Conservation (phyloP, 1,284 basidiomycete genomes). For the Rhodofomes roseus region DNA sequence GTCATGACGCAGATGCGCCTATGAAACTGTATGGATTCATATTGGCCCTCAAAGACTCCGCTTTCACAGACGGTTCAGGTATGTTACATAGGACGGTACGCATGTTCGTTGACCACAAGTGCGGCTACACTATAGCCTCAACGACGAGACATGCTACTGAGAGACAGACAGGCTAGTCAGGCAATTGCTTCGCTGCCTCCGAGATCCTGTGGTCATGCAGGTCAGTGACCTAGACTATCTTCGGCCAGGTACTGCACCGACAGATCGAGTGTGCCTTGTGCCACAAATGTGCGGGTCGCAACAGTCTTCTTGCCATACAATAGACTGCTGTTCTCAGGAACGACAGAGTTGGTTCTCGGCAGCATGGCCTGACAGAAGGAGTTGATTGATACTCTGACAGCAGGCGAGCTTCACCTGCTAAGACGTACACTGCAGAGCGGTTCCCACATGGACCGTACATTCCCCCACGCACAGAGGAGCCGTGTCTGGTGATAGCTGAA, state of each 20-base stretch:
- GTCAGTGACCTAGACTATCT: background rate
- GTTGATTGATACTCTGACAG: conserved; percentile 2
- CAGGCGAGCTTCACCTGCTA: background rate
- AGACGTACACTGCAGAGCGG: background rate
- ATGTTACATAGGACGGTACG: too few species aligned
- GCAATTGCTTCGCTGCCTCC: background rate
- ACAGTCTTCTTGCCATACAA: background rate
- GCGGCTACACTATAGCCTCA: too few species aligned
- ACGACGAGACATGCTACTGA: too few species aligned
- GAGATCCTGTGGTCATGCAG: background rate
- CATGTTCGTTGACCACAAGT: background rate
- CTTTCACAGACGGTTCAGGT: too few species aligned
- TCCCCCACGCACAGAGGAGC: background rate
- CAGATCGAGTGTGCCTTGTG: background rate
- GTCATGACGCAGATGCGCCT: too few species aligned
- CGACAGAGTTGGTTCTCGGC: background rate
- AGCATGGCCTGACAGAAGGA: background rate
- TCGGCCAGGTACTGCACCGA: background rate
- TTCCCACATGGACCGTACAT: background rate
- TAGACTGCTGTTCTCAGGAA: background rate
- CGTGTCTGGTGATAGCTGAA: background rate
- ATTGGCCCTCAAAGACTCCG: too few species aligned
- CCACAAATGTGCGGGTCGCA: background rate
- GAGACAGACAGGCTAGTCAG: background rate
- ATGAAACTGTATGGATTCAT: too few species aligned